phyloP scores from a whole-genome alignment of 768 basidiomycete species.

The Lanmaoa pseudosensibilis region DNA sequence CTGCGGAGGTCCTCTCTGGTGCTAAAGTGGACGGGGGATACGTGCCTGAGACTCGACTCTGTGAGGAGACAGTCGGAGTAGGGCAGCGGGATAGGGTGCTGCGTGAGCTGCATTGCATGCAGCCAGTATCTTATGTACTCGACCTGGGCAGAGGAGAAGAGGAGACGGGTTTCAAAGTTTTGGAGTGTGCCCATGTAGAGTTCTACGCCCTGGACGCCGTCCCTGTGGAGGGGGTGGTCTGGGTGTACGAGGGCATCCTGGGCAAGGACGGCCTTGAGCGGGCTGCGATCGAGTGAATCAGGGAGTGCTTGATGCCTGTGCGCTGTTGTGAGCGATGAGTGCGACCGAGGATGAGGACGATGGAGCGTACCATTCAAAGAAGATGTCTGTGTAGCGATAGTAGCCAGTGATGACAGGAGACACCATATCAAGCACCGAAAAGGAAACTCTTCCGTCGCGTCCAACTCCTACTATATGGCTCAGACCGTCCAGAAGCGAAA shows the following conservation, averaged over 20 bases:
- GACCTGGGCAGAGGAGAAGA: slow-evolving; percentile 81
- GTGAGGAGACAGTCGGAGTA: slow-evolving; percentile 76
- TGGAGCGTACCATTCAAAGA: slow-evolving; percentile 71
- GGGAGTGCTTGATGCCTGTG: slow-evolving; percentile 57
- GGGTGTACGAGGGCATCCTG: slow-evolving; percentile 68
- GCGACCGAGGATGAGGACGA: background rate
- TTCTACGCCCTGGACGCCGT: slow-evolving; percentile 64
- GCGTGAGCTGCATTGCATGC: slow-evolving; percentile 68
- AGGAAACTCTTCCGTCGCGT: slow-evolving; percentile 7
- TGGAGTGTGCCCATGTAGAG: slow-evolving; percentile 74
- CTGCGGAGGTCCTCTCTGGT: slow-evolving; percentile 54
- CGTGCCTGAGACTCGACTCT: slow-evolving; percentile 52
- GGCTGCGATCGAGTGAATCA: slow-evolving; percentile 55
- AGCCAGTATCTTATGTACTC: slow-evolving; percentile 87
- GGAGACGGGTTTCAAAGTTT: slow-evolving; percentile 72
- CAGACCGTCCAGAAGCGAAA: slow-evolving; percentile 63
- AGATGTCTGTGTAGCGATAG: slow-evolving; percentile 83
- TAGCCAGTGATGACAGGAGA: slow-evolving; percentile 62
- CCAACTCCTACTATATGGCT: slow-evolving; percentile 53
- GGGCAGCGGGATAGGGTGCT: slow-evolving; percentile 66
- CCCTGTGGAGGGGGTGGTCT: slow-evolving; percentile 68
- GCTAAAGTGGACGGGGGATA: slow-evolving; percentile 57
- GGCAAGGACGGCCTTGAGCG: slow-evolving; percentile 71
- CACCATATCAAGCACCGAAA: slow-evolving; percentile 26
- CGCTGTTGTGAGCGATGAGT: background rate